These are phyloP conservation scores for Metschnikowia cubensis DNA, from an alignment of 805 yeast species.

Conservation along the genomic window DNA sequence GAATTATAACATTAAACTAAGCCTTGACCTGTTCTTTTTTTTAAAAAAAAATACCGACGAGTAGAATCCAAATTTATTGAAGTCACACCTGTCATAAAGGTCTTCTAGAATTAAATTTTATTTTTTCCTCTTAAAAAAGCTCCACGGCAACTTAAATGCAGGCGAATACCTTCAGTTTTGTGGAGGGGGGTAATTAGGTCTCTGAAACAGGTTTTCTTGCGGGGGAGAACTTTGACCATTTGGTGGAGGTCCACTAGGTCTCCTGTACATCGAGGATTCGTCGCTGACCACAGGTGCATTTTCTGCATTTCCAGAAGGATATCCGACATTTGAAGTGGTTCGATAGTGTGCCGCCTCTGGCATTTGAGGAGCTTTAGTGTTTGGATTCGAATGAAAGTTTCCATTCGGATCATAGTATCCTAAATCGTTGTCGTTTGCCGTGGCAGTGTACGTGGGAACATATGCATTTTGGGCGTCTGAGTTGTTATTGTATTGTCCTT, in stretches of 20 bases:
- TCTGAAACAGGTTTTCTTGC: background rate
- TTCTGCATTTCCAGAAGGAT: slow-evolving; percentile 6
- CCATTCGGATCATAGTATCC: slow-evolving; percentile 74
- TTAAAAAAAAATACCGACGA: background rate
- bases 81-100: background rate
- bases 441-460: slow-evolving; percentile 67
- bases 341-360: slow-evolving; percentile 16
- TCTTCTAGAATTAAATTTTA: background rate
- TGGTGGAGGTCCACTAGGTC: slow-evolving; percentile 15
- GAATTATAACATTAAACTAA: background rate
- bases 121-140: background rate
- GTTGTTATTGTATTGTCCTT: slow-evolving; percentile 50
- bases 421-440: slow-evolving; percentile 67
- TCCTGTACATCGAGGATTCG: slow-evolving; percentile 3
- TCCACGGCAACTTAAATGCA: background rate
- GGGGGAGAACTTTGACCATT: background rate
- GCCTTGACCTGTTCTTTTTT: background rate
- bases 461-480: slow-evolving; percentile 34
- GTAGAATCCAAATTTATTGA: background rate
- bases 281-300: slow-evolving; percentile 3
- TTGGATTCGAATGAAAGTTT: slow-evolving; percentile 20
- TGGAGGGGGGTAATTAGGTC: slow-evolving; percentile 4
- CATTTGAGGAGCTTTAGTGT: slow-evolving; percentile 15
- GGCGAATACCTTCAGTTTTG: background rate
- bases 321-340: slow-evolving; percentile 12